A percentile compares a stretch with the other conserved stretches of the same genome.
These are phyloP conservation scores for Puccinellia tenuiflora DNA, from an alignment of 176 grass and related monocot genomes.

Conservation along the genomic window DNA sequence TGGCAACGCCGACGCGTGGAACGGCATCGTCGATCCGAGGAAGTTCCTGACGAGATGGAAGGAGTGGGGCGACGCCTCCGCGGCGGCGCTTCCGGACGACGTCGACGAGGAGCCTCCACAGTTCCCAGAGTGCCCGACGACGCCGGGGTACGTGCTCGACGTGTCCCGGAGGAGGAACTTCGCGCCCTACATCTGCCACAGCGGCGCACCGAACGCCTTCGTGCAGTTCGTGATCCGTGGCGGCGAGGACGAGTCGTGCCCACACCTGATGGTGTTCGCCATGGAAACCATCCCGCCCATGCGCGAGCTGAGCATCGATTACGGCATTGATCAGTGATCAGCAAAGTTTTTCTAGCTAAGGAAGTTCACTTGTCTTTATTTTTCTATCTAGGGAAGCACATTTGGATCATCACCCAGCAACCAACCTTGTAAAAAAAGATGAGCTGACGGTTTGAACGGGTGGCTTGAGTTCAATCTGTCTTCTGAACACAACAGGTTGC, in stretches of 20 bases:
- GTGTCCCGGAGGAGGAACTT: constrained; percentile 66
- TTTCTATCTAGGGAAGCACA: too few species aligned
- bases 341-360: too few species aligned
- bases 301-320: constrained; percentile 78
- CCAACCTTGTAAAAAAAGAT: too few species aligned
- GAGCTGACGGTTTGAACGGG: too few species aligned
- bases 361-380: too few species aligned
- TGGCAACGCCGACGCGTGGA: not conserved
- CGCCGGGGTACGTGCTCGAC: constrained; percentile 43
- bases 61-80: constrained; percentile 78
- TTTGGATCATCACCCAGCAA: too few species aligned
- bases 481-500: too few species aligned
- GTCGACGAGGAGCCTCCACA: not conserved
- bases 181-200: constrained; percentile 76
- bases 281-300: constrained; percentile 94
- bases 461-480: too few species aligned
- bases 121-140: not conserved
- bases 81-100: not conserved
- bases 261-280: constrained; percentile 75
- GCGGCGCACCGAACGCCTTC: constrained; percentile 63
- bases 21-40: constrained; percentile 25
- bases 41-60: constrained; percentile 64
- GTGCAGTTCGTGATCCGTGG: constrained; percentile 53
- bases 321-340: constrained; percentile 35
- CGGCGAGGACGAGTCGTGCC: constrained; percentile 40